Percentiles rank a stretch among this genome's conserved stretches.
These are phyloP conservation scores for Populus tomentosa DNA, from an alignment of 441 rosid genomes.

Conservation along the genomic window DNA sequence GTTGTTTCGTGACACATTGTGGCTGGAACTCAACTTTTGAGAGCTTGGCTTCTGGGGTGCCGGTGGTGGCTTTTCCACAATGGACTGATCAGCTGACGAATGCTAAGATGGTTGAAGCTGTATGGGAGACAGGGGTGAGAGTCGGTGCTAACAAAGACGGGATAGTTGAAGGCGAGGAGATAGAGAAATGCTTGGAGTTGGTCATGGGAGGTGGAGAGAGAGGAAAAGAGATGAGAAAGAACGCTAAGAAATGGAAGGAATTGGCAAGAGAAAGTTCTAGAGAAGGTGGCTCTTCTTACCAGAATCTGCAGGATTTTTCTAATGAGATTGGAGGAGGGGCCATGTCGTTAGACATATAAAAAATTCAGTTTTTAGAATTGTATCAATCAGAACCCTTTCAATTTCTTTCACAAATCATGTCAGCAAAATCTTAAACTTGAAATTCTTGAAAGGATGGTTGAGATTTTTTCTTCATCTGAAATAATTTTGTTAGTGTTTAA, in stretches of 20 bases:
- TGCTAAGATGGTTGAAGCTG: slow-evolving; percentile 41
- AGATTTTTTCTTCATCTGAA: background rate
- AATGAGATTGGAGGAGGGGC: background rate
- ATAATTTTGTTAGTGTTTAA: background rate
- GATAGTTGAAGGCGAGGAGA: slow-evolving; percentile 35
- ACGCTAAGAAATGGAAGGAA: slow-evolving; percentile 37
- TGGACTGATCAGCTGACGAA: slow-evolving; percentile 51
- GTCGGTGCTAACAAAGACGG: slow-evolving; percentile 19
- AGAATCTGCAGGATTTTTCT: background rate
- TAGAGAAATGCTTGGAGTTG: slow-evolving; percentile 39
- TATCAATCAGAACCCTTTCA: background rate
- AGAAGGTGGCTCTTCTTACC: slow-evolving; percentile 47
- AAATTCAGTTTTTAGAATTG: too few species aligned
- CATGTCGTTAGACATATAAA: background rate
- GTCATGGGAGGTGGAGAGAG: slow-evolving; percentile 36
- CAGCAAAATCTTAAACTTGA: background rate
- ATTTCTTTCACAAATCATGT: background rate
- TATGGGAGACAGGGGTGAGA: slow-evolving; percentile 46
- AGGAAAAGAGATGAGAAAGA: slow-evolving; percentile 26
- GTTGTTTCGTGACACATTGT: slow-evolving; percentile 60
- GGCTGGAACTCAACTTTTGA: slow-evolving; percentile 14
- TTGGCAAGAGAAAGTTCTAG: slow-evolving; percentile 33
- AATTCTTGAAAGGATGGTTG: background rate
- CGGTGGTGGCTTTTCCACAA: slow-evolving; percentile 55
- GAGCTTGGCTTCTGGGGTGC: slow-evolving; percentile 44